Evolutionary conservation across 2,329 filamentous ascomycete species (phyloP).

Genomic region (Colletotrichum zoysiae): DNA sequence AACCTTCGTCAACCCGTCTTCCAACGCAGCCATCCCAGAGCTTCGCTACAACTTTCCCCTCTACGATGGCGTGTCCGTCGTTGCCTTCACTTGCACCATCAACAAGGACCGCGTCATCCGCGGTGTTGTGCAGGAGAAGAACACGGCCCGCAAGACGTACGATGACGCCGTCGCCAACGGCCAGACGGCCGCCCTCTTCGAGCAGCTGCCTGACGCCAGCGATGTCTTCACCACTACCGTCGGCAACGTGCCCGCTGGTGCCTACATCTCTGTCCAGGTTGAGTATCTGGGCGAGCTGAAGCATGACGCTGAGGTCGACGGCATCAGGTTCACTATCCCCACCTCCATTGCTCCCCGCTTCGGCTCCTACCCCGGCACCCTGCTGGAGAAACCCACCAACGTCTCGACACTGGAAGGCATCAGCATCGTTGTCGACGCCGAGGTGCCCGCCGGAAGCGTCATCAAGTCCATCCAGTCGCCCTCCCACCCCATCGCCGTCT

Average conservation of each 20-base stretch:
- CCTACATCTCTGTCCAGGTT: constrained; percentile 70
- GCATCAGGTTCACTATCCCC: constrained; percentile 77
- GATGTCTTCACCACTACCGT: constrained; percentile 78
- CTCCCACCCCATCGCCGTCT: constrained; percentile 75
- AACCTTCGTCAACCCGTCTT: constrained; percentile 71
- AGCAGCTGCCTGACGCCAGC: constrained; percentile 69
- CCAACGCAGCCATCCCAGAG: constrained; percentile 51
- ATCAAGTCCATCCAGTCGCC: constrained; percentile 75
- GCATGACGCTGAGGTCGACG: constrained; percentile 76
- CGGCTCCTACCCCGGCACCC: constrained; percentile 59
- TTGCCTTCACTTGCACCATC: constrained; percentile 74
- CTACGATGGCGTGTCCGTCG: constrained; percentile 78
- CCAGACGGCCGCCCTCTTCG: constrained; percentile 73
- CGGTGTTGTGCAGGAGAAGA: constrained; percentile 76
- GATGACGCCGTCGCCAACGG: constrained; percentile 68
- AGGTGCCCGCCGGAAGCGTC: constrained; percentile 65
- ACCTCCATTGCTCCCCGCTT: constrained; percentile 77
- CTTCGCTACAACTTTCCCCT: constrained; percentile 78
- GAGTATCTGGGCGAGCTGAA: constrained; percentile 78
- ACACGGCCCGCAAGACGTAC: constrained; percentile 71
- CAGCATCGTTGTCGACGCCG: constrained; percentile 51
- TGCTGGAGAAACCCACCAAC: constrained; percentile 44
- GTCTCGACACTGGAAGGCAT: constrained; percentile 39
- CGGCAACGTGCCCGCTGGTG: constrained; percentile 73
- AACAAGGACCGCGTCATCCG: constrained; percentile 67